Percentiles rank a stretch among this genome's conserved stretches.
Evolutionary conservation across 495 filamentous ascomycete species (phyloP).

Genomic region (Aspergillus cavernicola): DNA sequence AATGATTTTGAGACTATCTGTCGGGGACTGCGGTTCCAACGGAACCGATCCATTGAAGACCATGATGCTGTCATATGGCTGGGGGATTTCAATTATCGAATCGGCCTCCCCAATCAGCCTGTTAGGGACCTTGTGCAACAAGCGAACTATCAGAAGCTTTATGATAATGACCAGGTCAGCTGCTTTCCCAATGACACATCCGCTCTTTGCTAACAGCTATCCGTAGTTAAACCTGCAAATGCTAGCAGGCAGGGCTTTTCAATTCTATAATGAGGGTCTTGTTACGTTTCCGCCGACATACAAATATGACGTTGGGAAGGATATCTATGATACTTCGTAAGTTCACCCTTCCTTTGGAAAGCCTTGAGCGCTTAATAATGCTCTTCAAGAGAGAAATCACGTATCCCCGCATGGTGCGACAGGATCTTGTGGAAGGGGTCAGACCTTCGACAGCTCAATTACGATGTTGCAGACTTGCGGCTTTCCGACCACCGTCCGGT

Average conservation of each 20-base stretch:
- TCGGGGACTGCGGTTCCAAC: slow-evolving; percentile 82
- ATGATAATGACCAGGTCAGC: slow-evolving; percentile 86
- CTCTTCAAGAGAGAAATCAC: slow-evolving; percentile 69
- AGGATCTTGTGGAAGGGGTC: slow-evolving; percentile 82
- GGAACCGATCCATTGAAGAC: slow-evolving; percentile 83
- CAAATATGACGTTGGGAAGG: slow-evolving; percentile 84
- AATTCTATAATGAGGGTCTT: slow-evolving; percentile 80
- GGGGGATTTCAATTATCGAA: slow-evolving; percentile 98
- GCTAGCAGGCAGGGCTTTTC: slow-evolving; percentile 85
- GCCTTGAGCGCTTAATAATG: too few relatives aligned
- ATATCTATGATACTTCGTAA: slow-evolving; percentile 90
- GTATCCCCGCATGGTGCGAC: slow-evolving; percentile 97
- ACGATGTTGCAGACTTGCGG: slow-evolving; percentile 69
- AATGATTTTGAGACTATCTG: slow-evolving; percentile 88
- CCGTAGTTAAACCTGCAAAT: slow-evolving; percentile 90
- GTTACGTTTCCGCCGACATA: slow-evolving; percentile 91
- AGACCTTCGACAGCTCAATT: slow-evolving; percentile 76
- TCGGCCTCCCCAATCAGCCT: slow-evolving; percentile 76
- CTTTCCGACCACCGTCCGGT: slow-evolving; percentile 96
- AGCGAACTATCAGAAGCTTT: slow-evolving; percentile 71
- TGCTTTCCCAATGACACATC: background rate
- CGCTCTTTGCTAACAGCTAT: slow-evolving; percentile 6
- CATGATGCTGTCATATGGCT: slow-evolving; percentile 97
- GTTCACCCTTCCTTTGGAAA: too few relatives aligned
- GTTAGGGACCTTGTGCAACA: slow-evolving; percentile 69